Evolutionary conservation across 495 filamentous ascomycete genomes (phyloP), one percentile per base, ranked within the genome.

Genomic region (Filosporella fistucella): DNA sequence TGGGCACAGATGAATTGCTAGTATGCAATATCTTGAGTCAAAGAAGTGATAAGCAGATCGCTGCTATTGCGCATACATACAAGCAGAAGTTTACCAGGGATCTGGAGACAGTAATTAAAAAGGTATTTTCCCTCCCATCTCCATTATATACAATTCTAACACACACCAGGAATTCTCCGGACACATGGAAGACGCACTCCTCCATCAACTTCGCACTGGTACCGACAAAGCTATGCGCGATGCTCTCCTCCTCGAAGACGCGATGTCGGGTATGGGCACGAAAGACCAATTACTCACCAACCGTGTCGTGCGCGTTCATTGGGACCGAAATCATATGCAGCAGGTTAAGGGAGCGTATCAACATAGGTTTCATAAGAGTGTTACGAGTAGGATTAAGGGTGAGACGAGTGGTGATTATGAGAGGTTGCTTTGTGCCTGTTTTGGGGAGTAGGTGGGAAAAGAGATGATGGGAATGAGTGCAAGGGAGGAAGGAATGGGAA

Each of bases 341-440:
- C 78, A 82, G 52, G 84, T 96, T 4, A 85, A 85, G 66, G 68
- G 67, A 0, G 87, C 85, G 17, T 96, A 89, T 64, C 66, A 74
- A 53, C 71, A 80, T 41, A 67, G 69, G 42, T 93, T 79, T 63
- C 67, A 67, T 39, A 76, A 65, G 53, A 80, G 78, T 56, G 64
- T 96, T 43, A 64, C 73, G 0, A 63, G 66, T 13, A 71, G 88
- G 28, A 84, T 97, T 40, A 73, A 72, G 49, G 81, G 84, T 1
- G 91, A 97, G 71, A 93, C 88, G 2, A 89, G 85, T 50, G 89
- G 91, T 5, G 85, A 95, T 70, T 94, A 91, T 47, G 75, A 86
- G 68, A 78, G 67, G 55, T 57, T 84, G 51, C 62, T 90, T 72
- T 61, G 86, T 33, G 83, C 77, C 18, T 75, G 72, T 47, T 47